Evolutionary conservation across 2,329 filamentous ascomycete species (phyloP).

Genomic region (Xylaria sp.): DNA sequence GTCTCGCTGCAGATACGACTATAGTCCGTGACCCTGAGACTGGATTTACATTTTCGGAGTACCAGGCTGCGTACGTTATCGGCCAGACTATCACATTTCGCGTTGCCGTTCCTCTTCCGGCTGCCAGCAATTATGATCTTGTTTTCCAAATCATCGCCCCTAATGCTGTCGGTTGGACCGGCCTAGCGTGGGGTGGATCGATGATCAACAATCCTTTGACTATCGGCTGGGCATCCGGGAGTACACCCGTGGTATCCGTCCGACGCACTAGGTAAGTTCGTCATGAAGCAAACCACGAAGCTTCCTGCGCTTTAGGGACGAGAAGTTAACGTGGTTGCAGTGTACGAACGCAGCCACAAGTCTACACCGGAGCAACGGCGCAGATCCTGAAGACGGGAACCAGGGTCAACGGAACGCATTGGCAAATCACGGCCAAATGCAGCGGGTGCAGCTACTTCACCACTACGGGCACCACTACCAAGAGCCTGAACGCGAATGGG

Average conservation of each 20-base stretch:
- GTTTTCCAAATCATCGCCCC: slow-evolving; percentile 58
- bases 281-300: background rate
- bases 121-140: slow-evolving; percentile 51
- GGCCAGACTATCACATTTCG: slow-evolving; percentile 47
- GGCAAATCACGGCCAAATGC: slow-evolving; percentile 54
- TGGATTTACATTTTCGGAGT: slow-evolving; percentile 48
- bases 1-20: slow-evolving; percentile 41
- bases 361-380: slow-evolving; percentile 47
- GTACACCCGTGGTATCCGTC: slow-evolving; percentile 53
- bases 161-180: slow-evolving; percentile 58
- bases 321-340: slow-evolving; percentile 39
- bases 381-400: slow-evolving; percentile 52
- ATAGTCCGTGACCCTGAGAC: slow-evolving; percentile 46
- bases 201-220: slow-evolving; percentile 61
- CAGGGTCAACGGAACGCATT: slow-evolving; percentile 54
- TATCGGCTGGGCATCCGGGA: slow-evolving; percentile 57
- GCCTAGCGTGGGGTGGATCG: slow-evolving; percentile 60
- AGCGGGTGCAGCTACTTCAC: slow-evolving; percentile 51
- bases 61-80: slow-evolving; percentile 43
- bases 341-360: slow-evolving; percentile 50
- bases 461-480: slow-evolving; percentile 40
- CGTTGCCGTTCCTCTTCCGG: slow-evolving; percentile 51
- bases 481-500: slow-evolving; percentile 84
- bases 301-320: background rate
- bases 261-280: slow-evolving; percentile 57